Evolutionary conservation across 2,329 filamentous ascomycete genomes (phyloP), one percentile per base, ranked within the genome.

Genomic region (Arthrobotrys conoides): DNA sequence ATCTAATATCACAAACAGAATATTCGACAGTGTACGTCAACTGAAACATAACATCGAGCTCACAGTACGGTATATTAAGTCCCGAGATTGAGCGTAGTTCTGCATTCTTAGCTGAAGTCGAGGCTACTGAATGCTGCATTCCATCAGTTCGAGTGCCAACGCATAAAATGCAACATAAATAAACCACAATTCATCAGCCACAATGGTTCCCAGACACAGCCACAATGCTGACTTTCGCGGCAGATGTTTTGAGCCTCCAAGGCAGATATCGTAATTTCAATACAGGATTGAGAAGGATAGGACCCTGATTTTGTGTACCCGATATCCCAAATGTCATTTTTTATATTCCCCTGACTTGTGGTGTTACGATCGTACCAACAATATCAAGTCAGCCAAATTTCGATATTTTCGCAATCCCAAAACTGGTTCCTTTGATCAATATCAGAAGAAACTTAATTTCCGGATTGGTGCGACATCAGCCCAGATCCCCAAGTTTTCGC

Each of bases 401-500:
- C 41, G n/a, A 24, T 9, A 30, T 36, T 16, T n/a, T 38, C 14
- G 38, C 18, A n/a, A 44, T n/a, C 66, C 49, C 33, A 27, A 77
- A 77, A 61, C 72, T 59, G 71, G 51, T 66, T 33, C 59, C 65
- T 71, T n/a, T n/a, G n/a, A n/a, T n/a, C n/a, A n/a, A n/a, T n/a
- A n/a, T n/a, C n/a, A n/a, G 49, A 61, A 18, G 38, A 57, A 71
- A 63, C 38, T 57, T 51, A 77, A 71, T 71, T 77, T 77, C 72
- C 72, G 72, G 72, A 71, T 76, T 24, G 18, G 72, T 77, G 33
- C 30, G 24, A 71, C 59, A 41, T 24, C 30, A 38, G 27, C 30
- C 71, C 14, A 70, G 65, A 76, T 65, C 44, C 38, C n/a, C 63
- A 27, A 6, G 18, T 5, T 12, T 55, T 30, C 14, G 46, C 12